Conservation (phyloP, 306 rosid species). For the Trifolium pratense region DNA sequence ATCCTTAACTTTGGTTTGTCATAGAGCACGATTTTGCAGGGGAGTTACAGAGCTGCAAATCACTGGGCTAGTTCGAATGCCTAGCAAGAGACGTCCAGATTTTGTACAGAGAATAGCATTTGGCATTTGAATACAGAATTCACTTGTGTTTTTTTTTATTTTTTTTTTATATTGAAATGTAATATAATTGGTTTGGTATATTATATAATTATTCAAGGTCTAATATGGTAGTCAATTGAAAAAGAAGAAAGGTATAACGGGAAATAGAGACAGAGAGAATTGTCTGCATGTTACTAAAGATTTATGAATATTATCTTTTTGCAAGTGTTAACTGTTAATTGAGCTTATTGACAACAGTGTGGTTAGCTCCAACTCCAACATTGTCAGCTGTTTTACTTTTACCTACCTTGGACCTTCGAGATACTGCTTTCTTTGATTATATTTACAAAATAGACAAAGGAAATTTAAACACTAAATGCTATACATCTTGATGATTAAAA, state of each 20-base stretch:
- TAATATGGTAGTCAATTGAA: background rate
- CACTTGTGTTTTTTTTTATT: too few species aligned
- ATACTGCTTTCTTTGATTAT: constrained; percentile 45
- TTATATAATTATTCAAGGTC: background rate
- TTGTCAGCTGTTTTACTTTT: constrained; percentile 43
- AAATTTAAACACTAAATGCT: constrained; percentile 59
- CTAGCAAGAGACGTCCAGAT: constrained; percentile 86
- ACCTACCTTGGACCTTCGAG: constrained; percentile 53
- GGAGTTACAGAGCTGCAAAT: constrained; percentile 86
- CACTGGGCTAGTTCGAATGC: constrained; percentile 86
- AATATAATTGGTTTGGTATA: background rate
- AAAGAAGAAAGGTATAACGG: background rate
- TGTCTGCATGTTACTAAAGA: background rate
- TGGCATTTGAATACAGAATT: constrained; percentile 59
- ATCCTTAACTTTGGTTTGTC: constrained; percentile 60
- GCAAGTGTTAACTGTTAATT: too few species aligned
- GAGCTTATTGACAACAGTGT: too few species aligned
- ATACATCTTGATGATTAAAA: constrained; percentile 47
- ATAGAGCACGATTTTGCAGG: constrained; percentile 90
- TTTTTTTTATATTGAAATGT: too few species aligned
- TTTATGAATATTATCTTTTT: background rate
- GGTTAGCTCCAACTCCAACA: too few species aligned
- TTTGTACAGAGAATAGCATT: constrained; percentile 87
- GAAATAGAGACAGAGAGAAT: background rate
- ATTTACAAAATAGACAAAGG: constrained; percentile 68